A percentile compares a stretch with the other conserved stretches of the same genome.
phyloP scores from a whole-genome alignment of 352 stramenopile species.

The Phytophthora quininea region DNA sequence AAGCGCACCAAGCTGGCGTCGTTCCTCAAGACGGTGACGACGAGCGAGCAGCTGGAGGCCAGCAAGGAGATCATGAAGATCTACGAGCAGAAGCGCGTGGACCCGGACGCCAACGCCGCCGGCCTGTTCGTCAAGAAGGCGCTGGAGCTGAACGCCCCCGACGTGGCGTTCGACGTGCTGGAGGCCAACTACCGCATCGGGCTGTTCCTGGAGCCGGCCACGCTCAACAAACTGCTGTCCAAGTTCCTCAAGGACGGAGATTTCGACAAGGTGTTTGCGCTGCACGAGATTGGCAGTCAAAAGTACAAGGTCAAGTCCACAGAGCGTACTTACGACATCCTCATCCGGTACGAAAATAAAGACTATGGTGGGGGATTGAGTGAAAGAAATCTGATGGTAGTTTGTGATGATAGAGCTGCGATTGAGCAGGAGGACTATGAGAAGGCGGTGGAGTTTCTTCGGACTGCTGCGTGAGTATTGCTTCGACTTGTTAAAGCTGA shows the following conservation, averaged over 20 bases:
- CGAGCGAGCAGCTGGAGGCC: slow-evolving; percentile 76
- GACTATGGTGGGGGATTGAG: neutral
- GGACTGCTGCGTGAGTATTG: slow-evolving; percentile 74
- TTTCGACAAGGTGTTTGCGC: slow-evolving; percentile 78
- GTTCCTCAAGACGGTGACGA: slow-evolving; percentile 85
- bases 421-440: slow-evolving; percentile 79
- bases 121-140: slow-evolving; percentile 86
- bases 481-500: neutral
- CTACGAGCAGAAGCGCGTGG: slow-evolving; percentile 86
- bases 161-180: slow-evolving; percentile 81
- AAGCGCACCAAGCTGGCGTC: slow-evolving; percentile 86
- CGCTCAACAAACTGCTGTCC: slow-evolving; percentile 83
- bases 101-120: slow-evolving; percentile 77
- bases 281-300: slow-evolving; percentile 75
- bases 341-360: slow-evolving; percentile 56
- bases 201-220: slow-evolving; percentile 79
- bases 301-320: slow-evolving; percentile 88
- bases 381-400: neutral
- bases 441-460: slow-evolving; percentile 72
- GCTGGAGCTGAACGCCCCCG: slow-evolving; percentile 71
- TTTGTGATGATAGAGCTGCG: slow-evolving; percentile 43
- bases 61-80: slow-evolving; percentile 90
- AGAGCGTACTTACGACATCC: slow-evolving; percentile 85
- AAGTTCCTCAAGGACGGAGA: slow-evolving; percentile 85
- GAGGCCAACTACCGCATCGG: slow-evolving; percentile 85